A percentile compares a stretch with the other conserved stretches of the same genome.
Evolutionary conservation across 2,329 filamentous ascomycete species (phyloP).

Genomic region (Curvularia hawaiiensis): DNA sequence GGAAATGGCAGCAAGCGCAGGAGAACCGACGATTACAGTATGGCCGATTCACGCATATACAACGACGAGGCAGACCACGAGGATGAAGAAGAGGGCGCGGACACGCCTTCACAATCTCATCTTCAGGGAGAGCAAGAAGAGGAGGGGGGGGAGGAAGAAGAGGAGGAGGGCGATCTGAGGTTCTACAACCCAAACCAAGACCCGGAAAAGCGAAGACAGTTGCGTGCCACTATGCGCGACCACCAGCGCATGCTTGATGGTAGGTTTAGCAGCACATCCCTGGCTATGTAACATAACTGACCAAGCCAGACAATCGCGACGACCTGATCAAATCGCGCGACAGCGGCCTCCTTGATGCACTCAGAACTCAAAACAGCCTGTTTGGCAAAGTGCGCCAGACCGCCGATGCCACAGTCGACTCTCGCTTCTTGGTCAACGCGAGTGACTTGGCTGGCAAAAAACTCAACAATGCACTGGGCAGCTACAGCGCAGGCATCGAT

Average conservation of each 20-base stretch:
- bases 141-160: slow-evolving; percentile 16
- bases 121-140: slow-evolving; percentile 16
- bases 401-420: slow-evolving; percentile 87
- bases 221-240: slow-evolving; percentile 73
- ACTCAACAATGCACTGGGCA: slow-evolving; percentile 75
- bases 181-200: slow-evolving; percentile 85
- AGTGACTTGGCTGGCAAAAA: slow-evolving; percentile 83
- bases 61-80: slow-evolving; percentile 23
- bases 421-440: slow-evolving; percentile 79
- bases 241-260: slow-evolving; percentile 67
- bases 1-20: slow-evolving; percentile 50
- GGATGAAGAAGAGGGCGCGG: slow-evolving; percentile 14
- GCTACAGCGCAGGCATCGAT: slow-evolving; percentile 76
- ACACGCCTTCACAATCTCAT: too few relatives aligned
- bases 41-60: slow-evolving; percentile 12
- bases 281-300: neutral
- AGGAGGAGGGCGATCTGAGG: slow-evolving; percentile 20
- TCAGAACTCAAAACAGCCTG: slow-evolving; percentile 69
- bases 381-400: slow-evolving; percentile 81
- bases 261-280: neutral
- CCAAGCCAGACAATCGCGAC: slow-evolving; percentile 69
- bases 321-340: slow-evolving; percentile 68
- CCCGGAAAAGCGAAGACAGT: slow-evolving; percentile 69
- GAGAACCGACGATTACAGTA: slow-evolving; percentile 47
- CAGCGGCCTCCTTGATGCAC: slow-evolving; percentile 68